Percentiles rank a stretch among this genome's conserved stretches.
Conservation (phyloP, 1,284 basidiomycete genomes). For the Ustilago tritici region DNA sequence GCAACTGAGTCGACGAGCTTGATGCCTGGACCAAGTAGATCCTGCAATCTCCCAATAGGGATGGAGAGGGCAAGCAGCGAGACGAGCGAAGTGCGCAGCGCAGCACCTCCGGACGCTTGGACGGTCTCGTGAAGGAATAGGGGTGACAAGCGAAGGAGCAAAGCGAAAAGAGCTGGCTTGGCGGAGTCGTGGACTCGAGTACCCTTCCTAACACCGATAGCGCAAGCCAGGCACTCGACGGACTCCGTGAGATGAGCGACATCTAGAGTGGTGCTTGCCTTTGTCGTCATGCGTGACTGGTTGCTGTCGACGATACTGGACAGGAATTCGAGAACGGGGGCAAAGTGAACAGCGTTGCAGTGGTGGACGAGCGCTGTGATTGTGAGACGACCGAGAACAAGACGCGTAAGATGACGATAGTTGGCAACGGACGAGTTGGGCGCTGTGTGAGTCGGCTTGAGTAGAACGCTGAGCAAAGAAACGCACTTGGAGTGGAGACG, state of each 20-base stretch:
- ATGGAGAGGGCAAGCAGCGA: conserved; percentile 54
- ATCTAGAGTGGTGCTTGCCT: conserved; percentile 4
- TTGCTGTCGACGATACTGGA: conserved; percentile 39
- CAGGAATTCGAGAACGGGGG: conserved; percentile 50
- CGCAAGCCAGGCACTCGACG: conserved; percentile 57
- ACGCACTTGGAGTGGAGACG: conserved; percentile 56
- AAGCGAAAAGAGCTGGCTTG: conserved; percentile 55
- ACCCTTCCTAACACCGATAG: conserved; percentile 64
- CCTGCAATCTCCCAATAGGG: conserved; percentile 64
- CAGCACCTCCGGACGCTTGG: conserved; percentile 24
- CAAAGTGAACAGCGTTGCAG: conserved; percentile 52
- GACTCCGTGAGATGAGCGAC: conserved; percentile 38
- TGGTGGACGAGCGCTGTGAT: conserved; percentile 65
- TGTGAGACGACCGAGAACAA: conserved; percentile 51
- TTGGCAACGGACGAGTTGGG: conserved; percentile 21
- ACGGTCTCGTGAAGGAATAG: conserved; percentile 27
- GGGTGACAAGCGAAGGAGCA: conserved; percentile 48
- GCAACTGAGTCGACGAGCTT: conserved; percentile 58
- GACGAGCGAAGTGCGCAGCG: conserved; percentile 41
- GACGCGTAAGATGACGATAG: conserved; percentile 38
- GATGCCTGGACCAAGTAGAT: conserved; percentile 61
- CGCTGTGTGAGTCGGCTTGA: conserved; percentile 17
- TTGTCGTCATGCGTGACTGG: conserved; percentile 13
- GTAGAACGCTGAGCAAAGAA: conserved; percentile 44
- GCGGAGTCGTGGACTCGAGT: conserved; percentile 53